Base-by-base conservation (phyloP, 805 yeast species). In the Wickerhamomyces pijperi region DNA sequence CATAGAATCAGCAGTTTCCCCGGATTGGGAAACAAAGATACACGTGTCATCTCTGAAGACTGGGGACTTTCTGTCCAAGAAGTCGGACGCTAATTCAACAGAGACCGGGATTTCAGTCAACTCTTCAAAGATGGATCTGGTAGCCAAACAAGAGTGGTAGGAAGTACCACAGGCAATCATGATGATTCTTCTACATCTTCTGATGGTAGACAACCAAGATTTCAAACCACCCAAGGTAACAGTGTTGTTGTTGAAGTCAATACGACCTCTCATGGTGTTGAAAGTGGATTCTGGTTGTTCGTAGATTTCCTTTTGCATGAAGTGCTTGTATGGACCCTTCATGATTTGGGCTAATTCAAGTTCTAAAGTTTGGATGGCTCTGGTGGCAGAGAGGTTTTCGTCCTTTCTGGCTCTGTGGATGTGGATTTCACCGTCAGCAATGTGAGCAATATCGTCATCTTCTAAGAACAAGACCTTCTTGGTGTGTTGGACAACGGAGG, bases 121-220 rank as follows among this genome's bases (percentile, higher is more conserved):
- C 60, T 92, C 98, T 65, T 92, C 99, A 59, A 92, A 88, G 47
- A 87, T 80, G 14, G 96, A 83, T 64, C 99, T 78, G 18, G 95
- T 90, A 17, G 98, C 98, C 58, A 92, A 66, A 69, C 99, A 92
- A 15, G 98, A 92, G 65, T 92, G 98, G 60, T 88, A 92, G 0
- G 98, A 92, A 6, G 99, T 92, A 67, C 99, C 99, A 67, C 99
- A 92, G 2, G 98, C 99, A 65, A 92, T 84, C 97, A 92, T 92
- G 43, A 88, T 84, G 53, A 92, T 74, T 64, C 98, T 78, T 65
- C 97, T 78, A 52, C 96, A 87, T 56, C 96, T 78, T 65, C 97
- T 77, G 46, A 92, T 84, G 35, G 92, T 83, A 21, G 92, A 78
- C 46, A 92, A 68, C 73, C 79, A 84, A 14, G 82, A 71, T 50